Evolutionary conservation across 805 yeast species (phyloP).

Genomic region (Wickerhamomyces pijperi): DNA sequence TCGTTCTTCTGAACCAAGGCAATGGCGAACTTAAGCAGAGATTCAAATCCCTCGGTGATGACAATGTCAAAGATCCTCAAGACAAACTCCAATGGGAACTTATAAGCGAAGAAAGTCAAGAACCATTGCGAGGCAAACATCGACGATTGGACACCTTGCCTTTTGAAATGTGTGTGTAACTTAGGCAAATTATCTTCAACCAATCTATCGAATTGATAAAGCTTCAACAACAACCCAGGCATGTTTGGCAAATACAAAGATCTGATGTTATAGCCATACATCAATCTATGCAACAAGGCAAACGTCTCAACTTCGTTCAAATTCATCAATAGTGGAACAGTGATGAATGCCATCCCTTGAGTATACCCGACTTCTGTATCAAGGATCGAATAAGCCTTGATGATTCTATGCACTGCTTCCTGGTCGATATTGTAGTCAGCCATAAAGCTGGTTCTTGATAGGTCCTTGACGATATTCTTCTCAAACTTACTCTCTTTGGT

Average conservation of each 20-base stretch:
- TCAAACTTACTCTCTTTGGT: slow-evolving; percentile 57
- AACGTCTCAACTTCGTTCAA: slow-evolving; percentile 80
- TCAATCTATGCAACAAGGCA: slow-evolving; percentile 64
- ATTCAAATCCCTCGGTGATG: slow-evolving; percentile 84
- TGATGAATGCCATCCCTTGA: slow-evolving; percentile 94
- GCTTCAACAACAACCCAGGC: slow-evolving; percentile 80
- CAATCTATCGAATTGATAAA: slow-evolving; percentile 85
- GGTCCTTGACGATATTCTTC: slow-evolving; percentile 68
- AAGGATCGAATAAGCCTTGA: slow-evolving; percentile 74
- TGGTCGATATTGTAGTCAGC: slow-evolving; percentile 40
- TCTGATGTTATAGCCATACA: slow-evolving; percentile 78
- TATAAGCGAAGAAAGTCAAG: slow-evolving; percentile 86
- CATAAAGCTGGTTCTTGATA: slow-evolving; percentile 77
- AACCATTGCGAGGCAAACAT: slow-evolving; percentile 99
- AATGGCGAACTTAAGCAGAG: slow-evolving; percentile 73
- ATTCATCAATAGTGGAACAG: slow-evolving; percentile 75
- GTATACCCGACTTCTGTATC: slow-evolving; percentile 96
- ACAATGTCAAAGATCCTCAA: slow-evolving; percentile 79
- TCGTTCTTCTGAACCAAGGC: slow-evolving; percentile 69
- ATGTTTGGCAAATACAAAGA: slow-evolving; percentile 75
- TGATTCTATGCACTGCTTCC: slow-evolving; percentile 58
- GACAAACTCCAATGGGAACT: slow-evolving; percentile 84
- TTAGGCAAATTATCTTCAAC: slow-evolving; percentile 68
- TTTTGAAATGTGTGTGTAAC: slow-evolving; percentile 61
- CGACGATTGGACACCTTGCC: slow-evolving; percentile 82